A percentile compares a stretch with the other conserved stretches of the same genome.
Conservation (phyloP, 1,284 basidiomycete genomes). For the Trichosporon ovoides region DNA sequence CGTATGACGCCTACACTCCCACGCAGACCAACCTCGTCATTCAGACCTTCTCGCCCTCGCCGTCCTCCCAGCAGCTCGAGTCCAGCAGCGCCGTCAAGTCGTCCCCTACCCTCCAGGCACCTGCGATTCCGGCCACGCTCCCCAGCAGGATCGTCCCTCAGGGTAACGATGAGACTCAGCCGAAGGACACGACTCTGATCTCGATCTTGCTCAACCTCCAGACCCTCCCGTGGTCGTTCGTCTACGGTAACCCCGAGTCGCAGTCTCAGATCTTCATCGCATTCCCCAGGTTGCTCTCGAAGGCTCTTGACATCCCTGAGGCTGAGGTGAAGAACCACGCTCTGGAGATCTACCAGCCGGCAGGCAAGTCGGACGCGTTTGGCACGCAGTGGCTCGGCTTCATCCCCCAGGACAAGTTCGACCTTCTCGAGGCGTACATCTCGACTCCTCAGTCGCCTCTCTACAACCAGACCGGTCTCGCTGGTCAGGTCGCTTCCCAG, state of each 20-base stretch:
- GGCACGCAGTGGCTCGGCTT: conserved; percentile 50
- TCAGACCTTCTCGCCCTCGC: conserved; percentile 20
- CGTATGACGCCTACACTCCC: conserved; percentile 58
- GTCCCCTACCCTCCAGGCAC: conserved; percentile 27
- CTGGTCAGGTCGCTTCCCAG: conserved; percentile 45
- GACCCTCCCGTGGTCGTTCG: conserved; percentile 40
- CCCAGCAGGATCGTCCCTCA: conserved; percentile 45
- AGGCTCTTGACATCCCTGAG: conserved; percentile 35
- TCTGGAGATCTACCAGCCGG: conserved; percentile 48
- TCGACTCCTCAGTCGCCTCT: conserved; percentile 30
- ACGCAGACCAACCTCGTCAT: conserved; percentile 50
- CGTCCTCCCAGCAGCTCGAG: background rate
- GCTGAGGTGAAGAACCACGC: conserved; percentile 43
- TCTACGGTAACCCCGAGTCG: conserved; percentile 43
- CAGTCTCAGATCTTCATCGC: conserved; percentile 47
- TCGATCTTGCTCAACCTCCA: conserved; percentile 40
- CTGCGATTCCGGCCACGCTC: conserved; percentile 42
- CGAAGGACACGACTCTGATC: conserved; percentile 37
- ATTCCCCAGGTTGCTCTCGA: conserved; percentile 42
- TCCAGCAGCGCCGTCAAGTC: background rate
- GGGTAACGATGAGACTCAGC: conserved; percentile 29
- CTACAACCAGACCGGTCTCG: conserved; percentile 47
- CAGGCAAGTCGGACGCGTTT: conserved; percentile 36
- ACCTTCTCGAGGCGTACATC: conserved; percentile 42
- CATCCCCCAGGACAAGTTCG: conserved; percentile 43